A percentile compares a stretch with the other conserved stretches of the same genome.
Evolutionary conservation across 345 rosid species (phyloP).

Genomic region (Theobroma cacao): DNA sequence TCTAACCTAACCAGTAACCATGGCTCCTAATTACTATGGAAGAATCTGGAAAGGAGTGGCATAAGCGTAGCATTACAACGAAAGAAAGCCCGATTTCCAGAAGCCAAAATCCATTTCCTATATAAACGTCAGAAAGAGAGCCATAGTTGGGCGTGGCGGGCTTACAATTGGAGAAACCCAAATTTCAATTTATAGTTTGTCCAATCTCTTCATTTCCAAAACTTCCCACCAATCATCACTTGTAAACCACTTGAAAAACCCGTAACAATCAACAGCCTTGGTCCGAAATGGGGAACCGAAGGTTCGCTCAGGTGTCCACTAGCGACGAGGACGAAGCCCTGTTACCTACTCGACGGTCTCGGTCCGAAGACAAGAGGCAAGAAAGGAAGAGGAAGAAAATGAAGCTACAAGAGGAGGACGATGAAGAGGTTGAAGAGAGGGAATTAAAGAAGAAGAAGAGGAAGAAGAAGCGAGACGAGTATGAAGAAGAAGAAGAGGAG

Average conservation of each 20-base stretch:
- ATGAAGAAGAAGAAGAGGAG: slow-evolving; percentile 18
- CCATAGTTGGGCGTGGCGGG: background rate
- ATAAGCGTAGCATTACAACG: background rate
- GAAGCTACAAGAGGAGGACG: slow-evolving; percentile 44
- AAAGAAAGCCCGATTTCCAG: background rate
- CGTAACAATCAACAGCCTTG: background rate
- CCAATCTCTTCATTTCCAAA: background rate
- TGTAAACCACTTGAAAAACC: background rate
- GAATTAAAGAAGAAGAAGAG: slow-evolving; percentile 21
- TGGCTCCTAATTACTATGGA: background rate
- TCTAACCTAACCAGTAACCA: too few species aligned
- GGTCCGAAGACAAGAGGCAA: slow-evolving; percentile 29
- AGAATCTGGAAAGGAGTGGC: background rate
- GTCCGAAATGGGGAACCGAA: slow-evolving; percentile 48
- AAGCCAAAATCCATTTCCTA: background rate
- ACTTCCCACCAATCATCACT: background rate
- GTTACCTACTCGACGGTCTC: slow-evolving; percentile 23
- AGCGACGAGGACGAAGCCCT: slow-evolving; percentile 72
- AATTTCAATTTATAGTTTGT: background rate
- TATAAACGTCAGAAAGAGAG: background rate
- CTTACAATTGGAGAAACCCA: background rate
- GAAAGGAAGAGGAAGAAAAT: slow-evolving; percentile 55
- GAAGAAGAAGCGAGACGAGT: slow-evolving; percentile 22
- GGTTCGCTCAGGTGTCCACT: slow-evolving; percentile 67
- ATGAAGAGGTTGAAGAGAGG: slow-evolving; percentile 38